phyloP scores from a whole-genome alignment of 352 stramenopile species.

The Pilasporangium apinafurcum region DNA sequence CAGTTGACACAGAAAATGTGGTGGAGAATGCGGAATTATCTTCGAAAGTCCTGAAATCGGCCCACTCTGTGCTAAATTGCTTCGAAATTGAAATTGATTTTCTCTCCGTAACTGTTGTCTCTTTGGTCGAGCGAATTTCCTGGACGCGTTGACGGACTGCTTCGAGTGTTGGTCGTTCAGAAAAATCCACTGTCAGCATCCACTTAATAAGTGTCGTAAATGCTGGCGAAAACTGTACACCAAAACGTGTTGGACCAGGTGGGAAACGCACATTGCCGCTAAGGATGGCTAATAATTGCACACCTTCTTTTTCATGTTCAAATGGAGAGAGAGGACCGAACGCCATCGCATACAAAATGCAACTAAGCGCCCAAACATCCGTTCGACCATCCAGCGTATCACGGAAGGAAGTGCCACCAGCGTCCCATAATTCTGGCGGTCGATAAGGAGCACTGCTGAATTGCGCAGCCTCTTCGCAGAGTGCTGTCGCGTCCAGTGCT shows the following conservation, averaged over 20 bases:
- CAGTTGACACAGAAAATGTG: no score
- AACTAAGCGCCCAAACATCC: constrained; percentile 91
- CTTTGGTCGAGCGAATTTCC: constrained; percentile 8
- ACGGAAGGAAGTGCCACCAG: constrained; percentile 9
- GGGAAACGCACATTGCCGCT: constrained; percentile 72
- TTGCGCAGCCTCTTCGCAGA: constrained; percentile 79
- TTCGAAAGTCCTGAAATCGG: constrained; percentile 21
- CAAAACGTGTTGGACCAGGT: constrained; percentile 4
- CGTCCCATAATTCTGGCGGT: constrained; percentile 88
- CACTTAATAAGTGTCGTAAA: constrained; percentile 58
- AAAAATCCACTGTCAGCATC: constrained; percentile 61
- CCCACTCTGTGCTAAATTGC: constrained; percentile 15
- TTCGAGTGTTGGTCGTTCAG: constrained; percentile 52
- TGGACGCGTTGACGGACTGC: constrained; percentile 26
- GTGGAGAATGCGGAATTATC: no score
- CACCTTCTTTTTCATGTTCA: constrained; percentile 55
- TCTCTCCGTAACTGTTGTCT: no score
- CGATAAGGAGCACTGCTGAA: constrained; percentile 88
- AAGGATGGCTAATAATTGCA: constrained; percentile 47
- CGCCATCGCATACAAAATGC: constrained; percentile 87
- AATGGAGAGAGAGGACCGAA: constrained; percentile 89
- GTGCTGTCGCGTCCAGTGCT: constrained; percentile 28
- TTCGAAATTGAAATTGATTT: constrained; percentile 13
- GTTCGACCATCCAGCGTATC: constrained; percentile 47
- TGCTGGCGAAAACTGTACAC: constrained; percentile 36